Percentiles rank a stretch among this genome's conserved stretches.
phyloP scores from a whole-genome alignment of 768 basidiomycete genomes.

The Trametes cubensis region DNA sequence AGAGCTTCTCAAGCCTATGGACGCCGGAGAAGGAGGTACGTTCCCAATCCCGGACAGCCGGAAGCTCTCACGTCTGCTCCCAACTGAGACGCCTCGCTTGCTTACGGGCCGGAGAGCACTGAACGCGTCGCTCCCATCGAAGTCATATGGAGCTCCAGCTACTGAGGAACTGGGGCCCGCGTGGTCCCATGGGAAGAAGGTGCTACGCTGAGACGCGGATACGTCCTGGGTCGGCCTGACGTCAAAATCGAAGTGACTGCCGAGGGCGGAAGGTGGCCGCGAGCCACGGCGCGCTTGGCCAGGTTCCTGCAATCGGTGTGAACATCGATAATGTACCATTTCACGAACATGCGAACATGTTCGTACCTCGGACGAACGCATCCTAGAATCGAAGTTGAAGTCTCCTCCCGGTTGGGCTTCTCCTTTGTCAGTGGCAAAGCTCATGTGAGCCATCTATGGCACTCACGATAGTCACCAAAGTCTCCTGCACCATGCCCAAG shows the following conservation, averaged over 20 bases:
- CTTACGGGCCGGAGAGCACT: conserved; percentile 34
- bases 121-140: conserved; percentile 46
- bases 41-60: conserved; percentile 45
- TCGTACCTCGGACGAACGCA: conserved; percentile 64
- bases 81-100: conserved; percentile 53
- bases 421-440: neutral
- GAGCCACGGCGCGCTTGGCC: conserved; percentile 82
- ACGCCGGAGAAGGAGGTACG: conserved; percentile 50
- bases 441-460: neutral
- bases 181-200: conserved; percentile 84
- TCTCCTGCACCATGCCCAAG: conserved; percentile 23
- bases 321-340: neutral
- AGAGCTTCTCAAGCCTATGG: conserved; percentile 39
- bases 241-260: conserved; percentile 51
- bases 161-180: conserved; percentile 66
- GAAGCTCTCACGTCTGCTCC: conserved; percentile 62
- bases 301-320: conserved; percentile 54
- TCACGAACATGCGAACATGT: neutral
- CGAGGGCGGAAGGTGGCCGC: conserved; percentile 53
- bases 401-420: conserved; percentile 9
- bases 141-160: conserved; percentile 40
- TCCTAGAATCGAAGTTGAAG: conserved; percentile 30
- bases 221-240: conserved; percentile 42
- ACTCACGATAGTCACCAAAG: conserved; percentile 23
- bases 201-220: conserved; percentile 64